phyloP scores from a whole-genome alignment of 768 basidiomycete species.

The Kwoniella dendrophila region DNA sequence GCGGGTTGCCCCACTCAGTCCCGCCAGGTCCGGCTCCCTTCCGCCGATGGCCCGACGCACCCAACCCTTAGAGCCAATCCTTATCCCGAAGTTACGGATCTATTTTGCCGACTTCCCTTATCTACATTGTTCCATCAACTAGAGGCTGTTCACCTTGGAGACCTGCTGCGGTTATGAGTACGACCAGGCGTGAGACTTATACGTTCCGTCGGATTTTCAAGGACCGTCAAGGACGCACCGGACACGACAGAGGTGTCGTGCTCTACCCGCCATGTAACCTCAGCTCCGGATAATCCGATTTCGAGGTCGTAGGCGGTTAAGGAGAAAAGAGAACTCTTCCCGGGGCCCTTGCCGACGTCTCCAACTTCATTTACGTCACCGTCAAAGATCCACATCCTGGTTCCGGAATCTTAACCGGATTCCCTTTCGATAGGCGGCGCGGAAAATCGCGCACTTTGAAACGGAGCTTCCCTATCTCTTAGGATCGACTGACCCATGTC shows the following conservation, averaged over 20 bases:
- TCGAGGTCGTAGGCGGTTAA: conserved; percentile 73
- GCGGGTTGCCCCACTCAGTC: conserved; percentile 66
- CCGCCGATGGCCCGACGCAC: conserved; percentile 73
- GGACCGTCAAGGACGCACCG: conserved; percentile 73
- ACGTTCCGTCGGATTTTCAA: conserved; percentile 79
- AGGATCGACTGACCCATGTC: conserved; percentile 84
- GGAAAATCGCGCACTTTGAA: conserved; percentile 69
- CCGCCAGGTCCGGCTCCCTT: conserved; percentile 66
- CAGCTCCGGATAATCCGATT: conserved; percentile 75
- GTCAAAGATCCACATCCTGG: conserved; percentile 64
- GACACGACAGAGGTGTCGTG: conserved; percentile 71
- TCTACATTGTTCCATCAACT: conserved; percentile 78
- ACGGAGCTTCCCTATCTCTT: conserved; percentile 76
- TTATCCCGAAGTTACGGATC: conserved; percentile 70
- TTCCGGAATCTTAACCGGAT: conserved; percentile 77
- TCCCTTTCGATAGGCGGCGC: conserved; percentile 73
- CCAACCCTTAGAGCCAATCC: conserved; percentile 76
- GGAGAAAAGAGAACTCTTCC: conserved; percentile 80
- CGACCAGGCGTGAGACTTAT: conserved; percentile 71
- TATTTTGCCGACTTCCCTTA: conserved; percentile 81
- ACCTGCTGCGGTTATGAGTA: conserved; percentile 76
- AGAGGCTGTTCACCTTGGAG: conserved; percentile 81
- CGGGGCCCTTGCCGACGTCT: conserved; percentile 68
- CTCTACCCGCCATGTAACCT: conserved; percentile 73
- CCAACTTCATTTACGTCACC: conserved; percentile 70